A percentile compares a stretch with the other conserved stretches of the same genome.
These are phyloP conservation scores for Venturia pyrina DNA, from an alignment of 2,329 filamentous ascomycete genomes.

Conservation along the genomic window DNA sequence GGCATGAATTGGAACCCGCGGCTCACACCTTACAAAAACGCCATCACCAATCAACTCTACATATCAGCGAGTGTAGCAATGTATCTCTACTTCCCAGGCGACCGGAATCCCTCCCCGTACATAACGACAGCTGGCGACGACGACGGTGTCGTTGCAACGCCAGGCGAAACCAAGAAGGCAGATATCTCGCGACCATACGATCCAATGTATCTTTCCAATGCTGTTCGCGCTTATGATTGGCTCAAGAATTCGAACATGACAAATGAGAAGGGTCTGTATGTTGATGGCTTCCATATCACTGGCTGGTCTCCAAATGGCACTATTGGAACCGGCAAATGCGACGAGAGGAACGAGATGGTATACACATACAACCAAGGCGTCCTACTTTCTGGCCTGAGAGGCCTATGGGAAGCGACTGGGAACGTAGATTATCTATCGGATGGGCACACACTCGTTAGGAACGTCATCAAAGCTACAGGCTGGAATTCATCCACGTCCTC, in stretches of 20 bases:
- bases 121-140: conserved; percentile 17
- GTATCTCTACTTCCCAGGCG: conserved; percentile 83
- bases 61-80: conserved; percentile 77
- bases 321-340: conserved; percentile 62
- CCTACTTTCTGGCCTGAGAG: conserved; percentile 68
- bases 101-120: conserved; percentile 64
- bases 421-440: conserved; percentile 62
- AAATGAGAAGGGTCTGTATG: conserved; percentile 62
- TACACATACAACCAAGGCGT: conserved; percentile 97
- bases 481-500: conserved; percentile 40
- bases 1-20: conserved; percentile 88
- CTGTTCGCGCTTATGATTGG: conserved; percentile 73
- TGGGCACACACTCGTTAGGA: conserved; percentile 65
- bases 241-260: conserved; percentile 71
- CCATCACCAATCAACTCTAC: conserved; percentile 87
- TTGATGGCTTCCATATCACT: conserved; percentile 80
- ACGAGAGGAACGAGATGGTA: conserved; percentile 75
- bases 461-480: conserved; percentile 69
- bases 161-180: conserved; percentile 17
- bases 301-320: conserved; percentile 45
- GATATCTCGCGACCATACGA: conserved; percentile 38
- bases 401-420: conserved; percentile 70
- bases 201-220: conserved; percentile 57
- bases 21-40: conserved; percentile 81
- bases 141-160: not conserved